phyloP scores from a whole-genome alignment of 1,284 basidiomycete genomes.

The Ustilago shanxiensis region DNA sequence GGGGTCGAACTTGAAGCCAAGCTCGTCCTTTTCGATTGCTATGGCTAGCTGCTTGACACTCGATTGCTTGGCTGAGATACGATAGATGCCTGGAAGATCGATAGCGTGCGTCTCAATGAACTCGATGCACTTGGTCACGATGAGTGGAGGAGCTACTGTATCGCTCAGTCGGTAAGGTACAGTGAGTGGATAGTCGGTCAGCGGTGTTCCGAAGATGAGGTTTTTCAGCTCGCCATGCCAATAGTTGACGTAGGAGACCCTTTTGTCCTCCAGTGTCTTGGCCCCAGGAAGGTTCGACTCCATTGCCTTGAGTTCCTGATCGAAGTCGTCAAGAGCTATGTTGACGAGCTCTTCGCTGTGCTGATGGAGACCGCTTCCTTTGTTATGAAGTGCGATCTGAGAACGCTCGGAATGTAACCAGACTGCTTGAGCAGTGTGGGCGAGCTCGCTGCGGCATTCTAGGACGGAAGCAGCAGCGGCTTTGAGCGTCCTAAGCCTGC shows the following conservation, averaged over 20 bases:
- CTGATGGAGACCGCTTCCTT: conserved; percentile 54
- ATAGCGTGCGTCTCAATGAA: conserved; percentile 80
- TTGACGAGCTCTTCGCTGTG: conserved; percentile 76
- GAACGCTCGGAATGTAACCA: conserved; percentile 57
- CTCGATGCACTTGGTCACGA: conserved; percentile 84
- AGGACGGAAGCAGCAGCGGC: conserved; percentile 87
- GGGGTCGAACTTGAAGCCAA: conserved; percentile 82
- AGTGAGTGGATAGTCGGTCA: conserved; percentile 88
- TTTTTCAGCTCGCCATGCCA: conserved; percentile 82
- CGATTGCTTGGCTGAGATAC: conserved; percentile 80
- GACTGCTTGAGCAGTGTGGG: conserved; percentile 73
- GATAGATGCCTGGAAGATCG: conserved; percentile 76
- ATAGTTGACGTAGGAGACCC: conserved; percentile 80
- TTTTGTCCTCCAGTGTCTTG: conserved; percentile 73
- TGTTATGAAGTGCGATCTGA: conserved; percentile 42
- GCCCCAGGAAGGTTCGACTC: conserved; percentile 73
- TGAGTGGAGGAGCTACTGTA: conserved; percentile 75
- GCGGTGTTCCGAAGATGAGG: conserved; percentile 89
- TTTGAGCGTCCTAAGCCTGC: conserved; percentile 83
- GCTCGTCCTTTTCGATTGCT: conserved; percentile 89
- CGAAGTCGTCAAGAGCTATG: conserved; percentile 81
- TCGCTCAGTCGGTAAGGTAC: conserved; percentile 50
- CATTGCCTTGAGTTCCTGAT: conserved; percentile 73
- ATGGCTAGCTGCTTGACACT: conserved; percentile 87
- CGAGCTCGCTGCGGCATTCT: conserved; percentile 82